Base-by-base conservation (phyloP, 345 rosid species). In the Citrus medica region DNA sequence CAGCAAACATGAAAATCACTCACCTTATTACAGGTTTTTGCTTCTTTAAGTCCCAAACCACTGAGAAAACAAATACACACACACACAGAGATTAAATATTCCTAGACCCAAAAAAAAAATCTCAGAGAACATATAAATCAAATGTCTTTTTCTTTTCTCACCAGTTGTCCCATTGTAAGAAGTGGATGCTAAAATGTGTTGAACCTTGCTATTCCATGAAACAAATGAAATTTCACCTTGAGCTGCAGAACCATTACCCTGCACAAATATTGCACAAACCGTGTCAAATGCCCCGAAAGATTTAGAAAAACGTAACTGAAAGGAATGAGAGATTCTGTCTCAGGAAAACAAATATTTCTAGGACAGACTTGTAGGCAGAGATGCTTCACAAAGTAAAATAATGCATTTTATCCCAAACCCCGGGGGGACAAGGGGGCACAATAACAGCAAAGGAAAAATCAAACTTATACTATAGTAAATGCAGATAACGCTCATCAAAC, bases 221-320 rank as follows among this genome's bases (percentile, higher is more conserved):
- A 97, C 80, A 87, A 86, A 94, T 24, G 98, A 94, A 80, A 94
- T 93, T 91, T 97, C 99, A 80, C 94, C 98, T 89, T 97, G 99
- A 62, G 94, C 73, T 70, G 98, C 90, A 80, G 98, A 85, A 86
- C 98, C 97, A 83, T 85, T 92, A 70, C 93, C 99, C 98, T 97
- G 92, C 85, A 83, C n/a, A 77, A 76, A 82, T 75, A 75, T 30
- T 22, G 40, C 48, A 79, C 67, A 16, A 76, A 65, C 76, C 17
- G 42, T 61, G 28, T 68, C 35, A 77, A 74, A 76, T 70, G n/a
- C 81, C 69, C 58, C 19, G 25, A 28, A 38, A 78, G 48, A 76
- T 28, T 64, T 22, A 72, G 30, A 38, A 12, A 22, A 21, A 66
- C 30, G 21, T 30, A 10, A 37, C 21, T 13, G 28, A n/a, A 46